Evolutionary conservation across 768 basidiomycete genomes (phyloP).

Genomic region (Podaxis mareebaensis): DNA sequence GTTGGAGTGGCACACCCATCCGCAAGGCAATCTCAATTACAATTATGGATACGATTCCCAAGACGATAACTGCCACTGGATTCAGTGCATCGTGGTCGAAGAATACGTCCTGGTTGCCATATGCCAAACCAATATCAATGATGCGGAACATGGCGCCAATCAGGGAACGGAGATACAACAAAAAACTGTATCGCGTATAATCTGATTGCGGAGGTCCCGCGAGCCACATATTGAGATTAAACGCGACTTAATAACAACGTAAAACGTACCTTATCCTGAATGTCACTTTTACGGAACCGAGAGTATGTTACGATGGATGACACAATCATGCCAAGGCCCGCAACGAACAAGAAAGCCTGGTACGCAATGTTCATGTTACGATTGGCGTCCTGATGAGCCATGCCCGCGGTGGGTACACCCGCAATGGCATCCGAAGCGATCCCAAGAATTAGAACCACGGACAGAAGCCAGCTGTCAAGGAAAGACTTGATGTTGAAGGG

Average conservation of each 20-base stretch:
- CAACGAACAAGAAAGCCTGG: not conserved
- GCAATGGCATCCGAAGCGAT: not conserved
- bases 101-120: too few species aligned
- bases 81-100: not conserved
- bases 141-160: not conserved
- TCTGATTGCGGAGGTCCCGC: not conserved
- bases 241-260: not conserved
- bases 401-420: not conserved
- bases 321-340: not conserved
- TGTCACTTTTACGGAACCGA: not conserved
- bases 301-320: not conserved
- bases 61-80: not conserved
- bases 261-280: conserved; percentile 3
- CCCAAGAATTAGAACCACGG: conserved; percentile 1
- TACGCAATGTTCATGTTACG: not conserved
- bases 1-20: conserved; percentile 1
- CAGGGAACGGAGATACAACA: not conserved
- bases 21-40: not conserved
- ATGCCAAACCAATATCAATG: not conserved
- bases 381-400: not conserved
- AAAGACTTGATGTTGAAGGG: conserved; percentile 1
- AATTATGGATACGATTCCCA: not conserved
- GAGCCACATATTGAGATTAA: not conserved
- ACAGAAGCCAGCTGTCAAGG: conserved; percentile 1
- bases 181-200: not conserved